Evolutionary conservation across 2,329 filamentous ascomycete genomes (phyloP).

Genomic region (Teratosphaeria zuluensis): DNA sequence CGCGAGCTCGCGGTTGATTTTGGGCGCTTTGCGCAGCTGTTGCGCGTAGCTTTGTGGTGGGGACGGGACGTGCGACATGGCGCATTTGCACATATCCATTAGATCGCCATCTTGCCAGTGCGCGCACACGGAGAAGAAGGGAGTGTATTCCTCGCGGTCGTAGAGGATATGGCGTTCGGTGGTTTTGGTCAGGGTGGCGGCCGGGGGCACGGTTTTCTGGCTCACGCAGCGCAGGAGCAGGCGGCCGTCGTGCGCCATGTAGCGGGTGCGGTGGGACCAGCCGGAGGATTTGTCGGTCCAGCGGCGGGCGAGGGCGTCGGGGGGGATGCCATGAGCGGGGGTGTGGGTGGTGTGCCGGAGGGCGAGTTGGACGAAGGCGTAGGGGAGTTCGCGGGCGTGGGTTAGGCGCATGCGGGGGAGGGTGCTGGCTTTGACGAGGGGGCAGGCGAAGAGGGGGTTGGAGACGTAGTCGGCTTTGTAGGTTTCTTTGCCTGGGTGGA

Average conservation of each 20-base stretch:
- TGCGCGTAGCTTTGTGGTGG: slow-evolving; percentile 35
- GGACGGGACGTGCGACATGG: slow-evolving; percentile 47
- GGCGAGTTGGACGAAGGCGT: slow-evolving; percentile 50
- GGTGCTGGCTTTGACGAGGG: slow-evolving; percentile 41
- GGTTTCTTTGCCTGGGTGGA: slow-evolving; percentile 43
- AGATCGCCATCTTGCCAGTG: slow-evolving; percentile 55
- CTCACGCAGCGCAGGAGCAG: slow-evolving; percentile 51
- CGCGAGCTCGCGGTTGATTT: slow-evolving; percentile 22
- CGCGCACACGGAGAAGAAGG: slow-evolving; percentile 53
- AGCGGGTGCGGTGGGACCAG: slow-evolving; percentile 49
- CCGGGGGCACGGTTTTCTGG: slow-evolving; percentile 42
- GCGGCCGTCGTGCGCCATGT: slow-evolving; percentile 42
- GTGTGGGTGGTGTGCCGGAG: slow-evolving; percentile 42
- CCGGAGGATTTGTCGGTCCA: slow-evolving; percentile 42
- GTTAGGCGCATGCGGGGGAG: slow-evolving; percentile 45
- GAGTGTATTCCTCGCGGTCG: slow-evolving; percentile 50
- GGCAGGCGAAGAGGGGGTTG: slow-evolving; percentile 50
- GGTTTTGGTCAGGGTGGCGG: slow-evolving; percentile 37
- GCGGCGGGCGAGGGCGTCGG: slow-evolving; percentile 40
- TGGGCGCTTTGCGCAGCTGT: slow-evolving; percentile 32
- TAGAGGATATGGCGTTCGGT: slow-evolving; percentile 48
- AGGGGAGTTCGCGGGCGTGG: slow-evolving; percentile 46
- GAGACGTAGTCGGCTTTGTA: slow-evolving; percentile 44
- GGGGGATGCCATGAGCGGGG: slow-evolving; percentile 38
- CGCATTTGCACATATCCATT: slow-evolving; percentile 53